Percentiles rank a stretch among this genome's conserved stretches.
phyloP scores from a whole-genome alignment of 192 early-diverging fungal species.

The Coemansia asiatica region DNA sequence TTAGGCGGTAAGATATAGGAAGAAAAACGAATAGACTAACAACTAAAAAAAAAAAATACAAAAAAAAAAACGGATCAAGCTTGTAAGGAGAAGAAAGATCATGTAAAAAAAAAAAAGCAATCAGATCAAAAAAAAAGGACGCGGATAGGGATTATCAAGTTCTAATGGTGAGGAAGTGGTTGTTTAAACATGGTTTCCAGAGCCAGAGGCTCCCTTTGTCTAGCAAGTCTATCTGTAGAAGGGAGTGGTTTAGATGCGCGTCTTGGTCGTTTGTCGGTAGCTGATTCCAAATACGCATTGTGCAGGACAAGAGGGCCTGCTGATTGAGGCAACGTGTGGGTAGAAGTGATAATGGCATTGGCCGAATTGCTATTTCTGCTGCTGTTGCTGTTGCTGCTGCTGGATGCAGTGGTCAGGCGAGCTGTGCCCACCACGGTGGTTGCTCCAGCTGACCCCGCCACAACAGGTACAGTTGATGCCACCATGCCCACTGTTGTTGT shows the following conservation, averaged over 20 bases:
- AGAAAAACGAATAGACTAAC: too few relatives aligned
- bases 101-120: not conserved
- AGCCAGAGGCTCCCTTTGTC: not conserved
- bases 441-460: not conserved
- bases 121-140: too few relatives aligned
- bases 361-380: not conserved
- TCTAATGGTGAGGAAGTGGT: too few relatives aligned
- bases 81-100: too few relatives aligned
- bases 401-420: constrained; percentile 2
- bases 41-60: too few relatives aligned
- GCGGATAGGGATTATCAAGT: too few relatives aligned
- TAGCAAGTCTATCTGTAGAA: not conserved
- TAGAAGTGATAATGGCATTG: too few relatives aligned
- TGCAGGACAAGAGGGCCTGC: constrained; percentile 2
- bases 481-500: not conserved
- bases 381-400: not conserved
- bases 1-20: too few relatives aligned
- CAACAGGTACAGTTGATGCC: not conserved
- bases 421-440: constrained; percentile 13
- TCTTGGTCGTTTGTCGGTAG: constrained; percentile 11
- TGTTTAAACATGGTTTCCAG: not conserved
- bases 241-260: constrained; percentile 27
- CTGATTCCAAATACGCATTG: constrained; percentile 18
- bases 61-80: too few relatives aligned
- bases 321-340: too few relatives aligned